Percentiles rank a stretch among this genome's conserved stretches.
Conservation (phyloP, 1,284 basidiomycete genomes). For the Austroboletus rostrupii region DNA sequence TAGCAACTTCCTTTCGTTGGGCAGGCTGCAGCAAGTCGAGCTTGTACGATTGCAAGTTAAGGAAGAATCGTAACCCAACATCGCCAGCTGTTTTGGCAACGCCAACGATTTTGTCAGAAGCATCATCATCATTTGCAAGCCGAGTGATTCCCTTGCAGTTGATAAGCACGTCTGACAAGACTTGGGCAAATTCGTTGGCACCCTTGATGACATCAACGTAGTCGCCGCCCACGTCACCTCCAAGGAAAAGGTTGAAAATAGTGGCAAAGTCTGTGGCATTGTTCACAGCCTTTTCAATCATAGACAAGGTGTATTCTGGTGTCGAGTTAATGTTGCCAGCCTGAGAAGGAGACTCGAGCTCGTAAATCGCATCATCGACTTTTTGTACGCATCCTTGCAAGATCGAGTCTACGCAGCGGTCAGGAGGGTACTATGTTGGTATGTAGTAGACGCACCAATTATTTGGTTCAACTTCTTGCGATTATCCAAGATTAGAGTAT, state of each 20-base stretch:
- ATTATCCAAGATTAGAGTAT: constrained; percentile 95
- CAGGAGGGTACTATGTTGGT: constrained; percentile 4
- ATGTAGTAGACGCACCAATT: constrained; percentile 59
- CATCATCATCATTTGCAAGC: constrained; percentile 86
- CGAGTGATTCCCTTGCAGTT: constrained; percentile 96
- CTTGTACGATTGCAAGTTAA: constrained; percentile 95
- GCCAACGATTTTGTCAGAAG: constrained; percentile 82
- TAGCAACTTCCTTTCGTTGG: constrained; percentile 83
- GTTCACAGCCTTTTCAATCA: constrained; percentile 95
- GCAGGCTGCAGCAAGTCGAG: constrained; percentile 71
- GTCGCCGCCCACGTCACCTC: constrained; percentile 86
- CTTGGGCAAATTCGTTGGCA: constrained; percentile 95
- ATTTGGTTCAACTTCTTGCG: constrained; percentile 98
- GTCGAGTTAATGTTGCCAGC: constrained; percentile 94
- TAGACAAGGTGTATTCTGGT: constrained; percentile 95
- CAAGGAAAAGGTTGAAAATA: constrained; percentile 88
- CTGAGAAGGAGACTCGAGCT: constrained; percentile 92
- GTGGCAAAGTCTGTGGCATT: constrained; percentile 96
- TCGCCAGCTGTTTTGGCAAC: constrained; percentile 89
- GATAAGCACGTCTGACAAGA: constrained; percentile 85
- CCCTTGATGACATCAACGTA: constrained; percentile 98
- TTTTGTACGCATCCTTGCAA: constrained; percentile 95
- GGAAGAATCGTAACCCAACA: constrained; percentile 87
- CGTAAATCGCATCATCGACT: constrained; percentile 95
- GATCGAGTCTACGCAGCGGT: constrained; percentile 74